These are phyloP conservation scores for Grammothele lineata DNA, from an alignment of 768 basidiomycete genomes.

Conservation along the genomic window DNA sequence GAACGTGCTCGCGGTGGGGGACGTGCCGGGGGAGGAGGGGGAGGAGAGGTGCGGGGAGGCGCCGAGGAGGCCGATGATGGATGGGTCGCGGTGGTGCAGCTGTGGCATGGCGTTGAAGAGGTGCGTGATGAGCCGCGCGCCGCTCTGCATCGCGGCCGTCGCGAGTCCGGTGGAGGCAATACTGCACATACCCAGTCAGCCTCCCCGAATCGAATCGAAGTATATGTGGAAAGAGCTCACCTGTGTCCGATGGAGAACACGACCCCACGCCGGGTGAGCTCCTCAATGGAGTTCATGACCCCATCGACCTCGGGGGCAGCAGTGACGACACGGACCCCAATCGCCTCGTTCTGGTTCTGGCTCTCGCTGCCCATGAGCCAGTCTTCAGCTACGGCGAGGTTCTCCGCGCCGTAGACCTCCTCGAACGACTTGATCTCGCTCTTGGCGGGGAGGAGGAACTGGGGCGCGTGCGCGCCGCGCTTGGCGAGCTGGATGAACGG, in stretches of 20 bases:
- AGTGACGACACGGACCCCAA: constrained; percentile 77
- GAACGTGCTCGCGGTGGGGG: constrained; percentile 16
- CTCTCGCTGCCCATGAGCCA: constrained; percentile 52
- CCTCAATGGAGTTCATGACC: constrained; percentile 64
- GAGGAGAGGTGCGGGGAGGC: constrained; percentile 61
- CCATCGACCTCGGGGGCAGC: constrained; percentile 85
- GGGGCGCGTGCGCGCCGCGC: constrained; percentile 76
- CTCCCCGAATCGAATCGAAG: constrained; percentile 3
- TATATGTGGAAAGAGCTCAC: constrained; percentile 33
- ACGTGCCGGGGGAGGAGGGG: constrained; percentile 16
- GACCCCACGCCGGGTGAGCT: constrained; percentile 60
- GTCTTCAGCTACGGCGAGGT: constrained; percentile 58
- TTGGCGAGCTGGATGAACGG: constrained; percentile 83
- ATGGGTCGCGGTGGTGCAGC: constrained; percentile 85
- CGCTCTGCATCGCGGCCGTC: constrained; percentile 61
- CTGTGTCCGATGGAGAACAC: constrained; percentile 88
- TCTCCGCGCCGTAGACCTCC: constrained; percentile 65
- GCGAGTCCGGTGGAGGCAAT: constrained; percentile 73
- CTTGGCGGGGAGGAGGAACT: constrained; percentile 57
- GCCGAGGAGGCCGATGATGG: constrained; percentile 85
- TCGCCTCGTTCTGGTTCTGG: constrained; percentile 27
- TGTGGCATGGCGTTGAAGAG: constrained; percentile 94
- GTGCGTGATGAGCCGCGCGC: constrained; percentile 86
- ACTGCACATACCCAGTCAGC: constrained; percentile 33
- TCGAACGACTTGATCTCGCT: constrained; percentile 69